phyloP scores from a whole-genome alignment of 257 asterid species.

The Fraxinus quadrangulata region DNA sequence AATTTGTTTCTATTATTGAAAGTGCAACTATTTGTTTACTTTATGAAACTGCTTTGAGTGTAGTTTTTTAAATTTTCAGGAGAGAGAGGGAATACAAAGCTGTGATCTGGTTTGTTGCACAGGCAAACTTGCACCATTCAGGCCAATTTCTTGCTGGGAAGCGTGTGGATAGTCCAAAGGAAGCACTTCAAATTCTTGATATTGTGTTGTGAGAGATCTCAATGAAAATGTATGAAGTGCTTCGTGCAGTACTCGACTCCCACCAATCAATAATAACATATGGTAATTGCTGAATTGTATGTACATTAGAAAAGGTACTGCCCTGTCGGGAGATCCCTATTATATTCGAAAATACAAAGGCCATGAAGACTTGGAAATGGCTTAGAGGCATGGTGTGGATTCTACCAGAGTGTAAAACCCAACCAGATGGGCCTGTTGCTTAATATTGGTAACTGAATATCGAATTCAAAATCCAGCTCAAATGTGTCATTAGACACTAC shows the following conservation, averaged over 20 bases:
- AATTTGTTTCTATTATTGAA: not conserved
- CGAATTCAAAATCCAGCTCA: not conserved
- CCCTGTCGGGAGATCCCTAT: slow-evolving; percentile 89
- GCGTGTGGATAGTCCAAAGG: slow-evolving; percentile 88
- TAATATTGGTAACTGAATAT: slow-evolving; percentile 63
- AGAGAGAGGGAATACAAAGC: slow-evolving; percentile 82
- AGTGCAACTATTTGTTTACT: not conserved
- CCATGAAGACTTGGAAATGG: slow-evolving; percentile 95
- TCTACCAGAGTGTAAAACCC: slow-evolving; percentile 92
- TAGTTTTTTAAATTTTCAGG: slow-evolving; percentile 42
- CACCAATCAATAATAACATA: not conserved
- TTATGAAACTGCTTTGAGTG: not conserved
- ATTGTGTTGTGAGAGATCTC: slow-evolving; percentile 92
- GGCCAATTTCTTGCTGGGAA: slow-evolving; percentile 96
- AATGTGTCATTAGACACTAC: not conserved
- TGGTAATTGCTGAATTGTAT: slow-evolving; percentile 8
- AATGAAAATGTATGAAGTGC: slow-evolving; percentile 52
- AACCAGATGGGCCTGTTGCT: slow-evolving; percentile 98
- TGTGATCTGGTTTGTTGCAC: slow-evolving; percentile 77
- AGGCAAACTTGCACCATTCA: slow-evolving; percentile 81
- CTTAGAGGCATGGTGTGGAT: slow-evolving; percentile 98
- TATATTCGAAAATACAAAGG: slow-evolving; percentile 78
- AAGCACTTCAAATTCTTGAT: slow-evolving; percentile 92
- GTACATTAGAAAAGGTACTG: slow-evolving; percentile 57
- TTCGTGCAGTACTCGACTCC: not conserved